Conservation (phyloP, 2,329 filamentous ascomycete genomes). For the Pseudocercospora macadamiae region DNA sequence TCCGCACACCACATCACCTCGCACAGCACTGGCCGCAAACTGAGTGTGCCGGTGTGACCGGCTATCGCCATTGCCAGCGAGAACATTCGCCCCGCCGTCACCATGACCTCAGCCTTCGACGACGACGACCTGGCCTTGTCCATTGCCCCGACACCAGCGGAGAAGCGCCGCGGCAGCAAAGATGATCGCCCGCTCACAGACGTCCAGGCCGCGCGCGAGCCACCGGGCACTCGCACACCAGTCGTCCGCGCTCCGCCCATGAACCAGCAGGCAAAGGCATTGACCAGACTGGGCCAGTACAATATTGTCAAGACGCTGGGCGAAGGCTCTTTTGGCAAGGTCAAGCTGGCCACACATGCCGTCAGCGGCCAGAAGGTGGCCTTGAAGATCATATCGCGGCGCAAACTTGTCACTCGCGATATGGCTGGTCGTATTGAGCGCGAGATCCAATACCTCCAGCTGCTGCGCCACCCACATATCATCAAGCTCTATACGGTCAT, state of each 20-base stretch:
- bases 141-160: conserved; percentile 34
- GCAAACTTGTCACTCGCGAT: conserved; percentile 93
- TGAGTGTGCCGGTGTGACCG: conserved; percentile 19
- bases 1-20: not conserved
- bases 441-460: conserved; percentile 96
- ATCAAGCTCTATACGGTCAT: conserved; percentile 99
- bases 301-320: conserved; percentile 87
- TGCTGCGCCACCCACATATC: conserved; percentile 94
- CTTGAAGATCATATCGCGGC: conserved; percentile 94
- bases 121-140: conserved; percentile 46
- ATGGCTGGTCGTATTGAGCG: conserved; percentile 98
- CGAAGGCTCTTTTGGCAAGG: conserved; percentile 97
- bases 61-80: conserved; percentile 13
- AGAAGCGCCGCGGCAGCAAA: conserved; percentile 32
- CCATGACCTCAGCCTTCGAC: conserved; percentile 44
- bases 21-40: conserved; percentile 5
- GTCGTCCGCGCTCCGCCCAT: conserved; percentile 27
- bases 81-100: conserved; percentile 13
- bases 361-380: conserved; percentile 94
- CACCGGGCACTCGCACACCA: conserved; percentile 28
- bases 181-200: conserved; percentile 40
- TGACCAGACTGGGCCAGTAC: conserved; percentile 80
- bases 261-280: conserved; percentile 37
- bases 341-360: conserved; percentile 92
- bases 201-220: conserved; percentile 23